Conservation (phyloP, 208 protist genomes). For the Leishmania amazonensis region DNA sequence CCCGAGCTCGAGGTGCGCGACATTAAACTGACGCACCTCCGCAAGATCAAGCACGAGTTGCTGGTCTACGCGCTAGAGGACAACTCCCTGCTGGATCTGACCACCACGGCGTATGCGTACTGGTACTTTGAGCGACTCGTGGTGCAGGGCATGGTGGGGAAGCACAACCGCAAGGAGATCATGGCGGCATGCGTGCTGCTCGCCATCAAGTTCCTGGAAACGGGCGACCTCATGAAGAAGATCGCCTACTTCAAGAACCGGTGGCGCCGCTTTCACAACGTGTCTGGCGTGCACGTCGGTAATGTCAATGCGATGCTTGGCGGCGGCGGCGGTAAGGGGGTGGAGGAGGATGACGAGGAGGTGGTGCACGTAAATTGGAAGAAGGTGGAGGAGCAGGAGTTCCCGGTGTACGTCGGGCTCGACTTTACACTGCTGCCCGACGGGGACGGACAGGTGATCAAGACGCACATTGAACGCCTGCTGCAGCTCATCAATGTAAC, state of each 20-base stretch:
- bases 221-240: slow-evolving; percentile 72
- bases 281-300: slow-evolving; percentile 25
- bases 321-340: slow-evolving; percentile 39
- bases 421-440: slow-evolving; percentile 85
- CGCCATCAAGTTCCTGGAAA: slow-evolving; percentile 86
- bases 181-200: slow-evolving; percentile 72
- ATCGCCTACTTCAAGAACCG: slow-evolving; percentile 67
- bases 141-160: slow-evolving; percentile 78
- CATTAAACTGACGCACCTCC: slow-evolving; percentile 84
- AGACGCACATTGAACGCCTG: slow-evolving; percentile 73
- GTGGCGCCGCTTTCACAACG: slow-evolving; percentile 59
- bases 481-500: slow-evolving; percentile 82
- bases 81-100: slow-evolving; percentile 65
- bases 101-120: slow-evolving; percentile 78
- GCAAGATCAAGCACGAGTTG: slow-evolving; percentile 69
- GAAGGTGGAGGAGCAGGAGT: slow-evolving; percentile 73
- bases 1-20: slow-evolving; percentile 83
- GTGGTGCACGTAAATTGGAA: slow-evolving; percentile 60
- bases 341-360: slow-evolving; percentile 63
- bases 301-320: slow-evolving; percentile 34
- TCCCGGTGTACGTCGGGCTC: slow-evolving; percentile 79
- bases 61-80: slow-evolving; percentile 77
- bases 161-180: slow-evolving; percentile 76
- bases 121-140: slow-evolving; percentile 90
- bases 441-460: slow-evolving; percentile 60